phyloP scores from a whole-genome alignment of 108 stramenopile genomes.

The Aurantiochytrium sp. region DNA sequence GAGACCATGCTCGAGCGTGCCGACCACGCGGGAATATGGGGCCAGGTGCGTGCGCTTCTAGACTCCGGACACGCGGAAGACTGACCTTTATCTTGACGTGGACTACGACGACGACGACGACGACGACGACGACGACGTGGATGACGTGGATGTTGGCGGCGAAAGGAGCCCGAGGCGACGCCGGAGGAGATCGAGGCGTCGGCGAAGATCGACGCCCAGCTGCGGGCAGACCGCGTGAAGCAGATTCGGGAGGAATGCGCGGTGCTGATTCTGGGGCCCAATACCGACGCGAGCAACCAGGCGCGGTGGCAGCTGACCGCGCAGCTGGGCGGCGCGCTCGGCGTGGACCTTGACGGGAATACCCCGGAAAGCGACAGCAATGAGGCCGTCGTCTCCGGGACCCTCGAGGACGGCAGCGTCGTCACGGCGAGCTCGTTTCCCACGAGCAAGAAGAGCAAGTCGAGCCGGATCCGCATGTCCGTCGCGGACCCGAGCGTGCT shows the following conservation, averaged over 20 bases:
- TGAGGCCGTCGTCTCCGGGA: not conserved
- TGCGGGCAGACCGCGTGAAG: not conserved
- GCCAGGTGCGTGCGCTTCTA: not conserved
- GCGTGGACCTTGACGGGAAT: not conserved
- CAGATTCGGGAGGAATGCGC: not conserved
- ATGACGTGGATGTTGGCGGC: not conserved
- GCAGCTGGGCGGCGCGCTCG: not conserved
- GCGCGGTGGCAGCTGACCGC: not conserved
- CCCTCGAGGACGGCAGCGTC: not conserved
- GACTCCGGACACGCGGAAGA: too few relatives aligned
- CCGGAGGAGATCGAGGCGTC: not conserved
- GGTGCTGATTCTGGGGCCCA: not conserved
- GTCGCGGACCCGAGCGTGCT: not conserved
- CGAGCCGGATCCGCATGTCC: not conserved
- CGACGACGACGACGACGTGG: too few relatives aligned
- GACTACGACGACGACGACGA: too few relatives aligned
- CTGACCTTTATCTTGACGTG: too few relatives aligned
- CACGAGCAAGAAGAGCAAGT: not conserved
- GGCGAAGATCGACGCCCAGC: not conserved
- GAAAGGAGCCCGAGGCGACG: not conserved
- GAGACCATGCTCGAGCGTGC: not conserved
- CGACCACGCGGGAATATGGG: not conserved
- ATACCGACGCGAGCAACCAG: not conserved
- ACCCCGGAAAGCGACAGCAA: too few relatives aligned
- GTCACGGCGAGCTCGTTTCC: not conserved